Evolutionary conservation across 345 rosid genomes (phyloP), one percentile per base, ranked within the genome.

Genomic region (Citropsis articulata): DNA sequence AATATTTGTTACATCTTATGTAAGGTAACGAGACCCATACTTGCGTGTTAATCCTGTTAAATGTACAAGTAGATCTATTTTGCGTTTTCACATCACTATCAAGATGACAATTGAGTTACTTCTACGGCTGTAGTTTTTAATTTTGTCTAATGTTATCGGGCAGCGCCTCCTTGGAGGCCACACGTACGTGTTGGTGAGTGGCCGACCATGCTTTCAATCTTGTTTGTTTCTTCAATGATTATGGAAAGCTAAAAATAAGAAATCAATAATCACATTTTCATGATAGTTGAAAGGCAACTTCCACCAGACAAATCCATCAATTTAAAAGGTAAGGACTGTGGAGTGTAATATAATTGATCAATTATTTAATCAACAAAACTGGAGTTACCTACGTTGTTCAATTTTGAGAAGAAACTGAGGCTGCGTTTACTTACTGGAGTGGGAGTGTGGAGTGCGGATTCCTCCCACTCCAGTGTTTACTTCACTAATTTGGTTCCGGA

Each of bases 111-210:
- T 10, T 12, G 50, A 42, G 50, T 42, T 42, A 42, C 50, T 42
- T 42, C 4, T 12, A 10, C 16, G 16, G 4, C 10, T 14, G 18
- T 18, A 50, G 56, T n/a, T n/a, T n/a, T 59, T n/a, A 2, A 9
- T 59, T 59, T 59, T 59, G 24, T 59, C 22, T 19, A 27, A 45
- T n/a, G 27, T 45, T 24, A 36, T 24, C 14, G n/a, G 33, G 57
- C 30, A 9, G 56, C 30, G 18, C 10, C 27, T 59, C 62, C 12
- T 59, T 8, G 62, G 50, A 1, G 27, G 75, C 31, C 75, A 9
- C 75, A 72, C 75, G 65, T 57, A 72, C 65, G 65, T 35, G 66
- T 22, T 72, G 31, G 13, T 35, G 50, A 71, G 65, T 57, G 75
- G 75, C 65, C 75, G 75, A 72, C 66, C 33, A 72, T 10, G 22